Conservation (phyloP, 2,329 filamentous ascomycete genomes). For the Magnaporthiopsis rhizophila region DNA sequence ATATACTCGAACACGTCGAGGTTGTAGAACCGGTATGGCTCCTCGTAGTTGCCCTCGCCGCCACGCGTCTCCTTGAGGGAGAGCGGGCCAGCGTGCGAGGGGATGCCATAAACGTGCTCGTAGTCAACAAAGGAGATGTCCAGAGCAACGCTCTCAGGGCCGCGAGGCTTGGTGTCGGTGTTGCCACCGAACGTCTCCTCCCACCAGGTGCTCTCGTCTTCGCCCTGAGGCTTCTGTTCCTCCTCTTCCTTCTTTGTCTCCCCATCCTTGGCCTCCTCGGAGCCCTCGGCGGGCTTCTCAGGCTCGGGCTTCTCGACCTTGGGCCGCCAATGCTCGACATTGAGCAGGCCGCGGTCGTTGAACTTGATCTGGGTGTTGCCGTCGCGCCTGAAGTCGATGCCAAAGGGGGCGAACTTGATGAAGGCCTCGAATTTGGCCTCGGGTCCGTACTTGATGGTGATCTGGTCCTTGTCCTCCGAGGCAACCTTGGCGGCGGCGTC, state of each 20-base stretch:
- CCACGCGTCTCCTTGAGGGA: constrained; percentile 87
- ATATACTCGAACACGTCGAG: constrained; percentile 97
- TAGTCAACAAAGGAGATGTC: constrained; percentile 92
- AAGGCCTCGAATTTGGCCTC: constrained; percentile 70
- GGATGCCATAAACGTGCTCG: constrained; percentile 87
- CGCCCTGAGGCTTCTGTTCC: constrained; percentile 33
- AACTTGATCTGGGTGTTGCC: constrained; percentile 76
- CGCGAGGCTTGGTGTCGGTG: constrained; percentile 89
- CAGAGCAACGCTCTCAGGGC: constrained; percentile 83
- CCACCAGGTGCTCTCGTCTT: constrained; percentile 93
- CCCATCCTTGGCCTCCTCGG: constrained; percentile 26
- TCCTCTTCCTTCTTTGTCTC: constrained; percentile 28
- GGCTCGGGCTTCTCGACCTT: constrained; percentile 59
- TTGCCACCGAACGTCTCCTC: constrained; percentile 94
- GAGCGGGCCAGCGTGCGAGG: constrained; percentile 82
- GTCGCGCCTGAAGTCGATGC: constrained; percentile 78
- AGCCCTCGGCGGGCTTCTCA: constrained; percentile 45
- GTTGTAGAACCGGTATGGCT: constrained; percentile 94
- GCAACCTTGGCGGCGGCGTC: constrained; percentile 69
- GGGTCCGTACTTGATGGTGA: constrained; percentile 74
- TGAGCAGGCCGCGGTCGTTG: constrained; percentile 84
- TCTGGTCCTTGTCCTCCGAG: constrained; percentile 56
- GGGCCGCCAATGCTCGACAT: constrained; percentile 90
- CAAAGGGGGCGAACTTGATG: constrained; percentile 76
- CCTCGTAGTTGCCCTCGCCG: constrained; percentile 72